phyloP scores from a whole-genome alignment of 805 yeast genomes.

The Barnettozyma populi region DNA sequence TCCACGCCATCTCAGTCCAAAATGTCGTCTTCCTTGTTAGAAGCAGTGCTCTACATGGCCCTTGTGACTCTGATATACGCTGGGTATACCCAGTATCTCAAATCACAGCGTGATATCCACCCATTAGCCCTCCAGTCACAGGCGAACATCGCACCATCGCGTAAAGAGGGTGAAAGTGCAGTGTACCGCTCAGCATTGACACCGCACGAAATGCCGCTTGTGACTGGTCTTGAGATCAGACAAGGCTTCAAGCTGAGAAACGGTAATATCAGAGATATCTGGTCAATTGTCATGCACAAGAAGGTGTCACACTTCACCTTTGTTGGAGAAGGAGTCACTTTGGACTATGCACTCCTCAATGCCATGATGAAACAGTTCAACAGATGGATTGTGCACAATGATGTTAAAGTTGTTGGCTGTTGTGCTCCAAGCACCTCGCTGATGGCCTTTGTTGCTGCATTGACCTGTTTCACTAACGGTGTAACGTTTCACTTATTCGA shows the following conservation, averaged over 20 bases:
- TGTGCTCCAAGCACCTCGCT: conserved; percentile 25
- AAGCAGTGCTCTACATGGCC: conserved; percentile 40
- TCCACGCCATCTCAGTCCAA: too few species aligned
- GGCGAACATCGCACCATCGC: conserved; percentile 56
- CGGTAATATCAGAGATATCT: conserved; percentile 70
- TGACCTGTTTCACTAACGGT: conserved; percentile 41
- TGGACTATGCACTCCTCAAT: conserved; percentile 25
- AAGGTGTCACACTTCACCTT: conserved; percentile 21
- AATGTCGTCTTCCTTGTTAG: not conserved
- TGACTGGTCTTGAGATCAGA: conserved; percentile 64
- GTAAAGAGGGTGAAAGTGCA: conserved; percentile 68
- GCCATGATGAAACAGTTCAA: conserved; percentile 24
- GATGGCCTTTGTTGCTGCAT: conserved; percentile 33
- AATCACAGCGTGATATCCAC: conserved; percentile 45
- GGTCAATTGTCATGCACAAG: conserved; percentile 46
- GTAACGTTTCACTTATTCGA: conserved; percentile 37
- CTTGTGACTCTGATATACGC: conserved; percentile 23
- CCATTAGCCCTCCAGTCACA: conserved; percentile 57
- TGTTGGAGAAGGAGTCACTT: conserved; percentile 21
- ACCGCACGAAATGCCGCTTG: conserved; percentile 64
- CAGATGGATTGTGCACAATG: conserved; percentile 16
- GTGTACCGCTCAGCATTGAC: conserved; percentile 68
- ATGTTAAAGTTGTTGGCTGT: conserved; percentile 25
- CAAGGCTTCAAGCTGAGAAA: conserved; percentile 61
- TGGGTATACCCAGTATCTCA: conserved; percentile 22